Percentiles rank a stretch among this genome's conserved stretches.
Evolutionary conservation across 129 eudicot species (phyloP).

Genomic region (Calendula officinalis): DNA sequence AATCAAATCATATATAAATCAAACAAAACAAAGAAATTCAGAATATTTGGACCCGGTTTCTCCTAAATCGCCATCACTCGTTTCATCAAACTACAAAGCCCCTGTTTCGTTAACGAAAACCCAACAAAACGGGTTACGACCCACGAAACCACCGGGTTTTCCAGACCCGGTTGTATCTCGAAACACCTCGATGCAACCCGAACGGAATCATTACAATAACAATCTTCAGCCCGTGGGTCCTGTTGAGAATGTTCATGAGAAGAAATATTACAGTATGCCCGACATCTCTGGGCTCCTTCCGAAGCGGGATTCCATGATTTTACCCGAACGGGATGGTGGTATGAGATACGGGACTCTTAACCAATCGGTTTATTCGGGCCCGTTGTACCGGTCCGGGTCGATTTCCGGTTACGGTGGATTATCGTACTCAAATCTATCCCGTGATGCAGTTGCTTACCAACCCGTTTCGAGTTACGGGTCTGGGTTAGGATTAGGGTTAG

Average conservation of each 20-base stretch:
- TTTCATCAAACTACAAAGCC: conserved; percentile 46
- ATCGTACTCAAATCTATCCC: conserved; percentile 33
- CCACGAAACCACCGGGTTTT: conserved; percentile 78
- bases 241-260: conserved; percentile 45
- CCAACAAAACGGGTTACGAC: conserved; percentile 52
- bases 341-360: conserved; percentile 38
- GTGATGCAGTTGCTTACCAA: conserved; percentile 57
- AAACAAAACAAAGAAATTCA: conserved; percentile 34
- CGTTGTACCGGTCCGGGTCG: conserved; percentile 46
- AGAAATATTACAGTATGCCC: conserved; percentile 89
- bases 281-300: conserved; percentile 81
- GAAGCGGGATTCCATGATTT: conserved; percentile 33
- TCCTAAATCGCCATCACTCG: conserved; percentile 48
- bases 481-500: conserved; percentile 30
- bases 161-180: conserved; percentile 68
- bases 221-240: conserved; percentile 32
- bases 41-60: conserved; percentile 40
- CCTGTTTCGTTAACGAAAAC: conserved; percentile 44
- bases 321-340: conserved; percentile 24
- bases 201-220: conserved; percentile 34
- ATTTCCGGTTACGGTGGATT: conserved; percentile 33
- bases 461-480: conserved; percentile 31
- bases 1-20: conserved; percentile 51
- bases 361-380: conserved; percentile 38
- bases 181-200: conserved; percentile 63